These are phyloP conservation scores for Termitomyces eurrhizus DNA, from an alignment of 768 basidiomycete genomes.

Conservation along the genomic window DNA sequence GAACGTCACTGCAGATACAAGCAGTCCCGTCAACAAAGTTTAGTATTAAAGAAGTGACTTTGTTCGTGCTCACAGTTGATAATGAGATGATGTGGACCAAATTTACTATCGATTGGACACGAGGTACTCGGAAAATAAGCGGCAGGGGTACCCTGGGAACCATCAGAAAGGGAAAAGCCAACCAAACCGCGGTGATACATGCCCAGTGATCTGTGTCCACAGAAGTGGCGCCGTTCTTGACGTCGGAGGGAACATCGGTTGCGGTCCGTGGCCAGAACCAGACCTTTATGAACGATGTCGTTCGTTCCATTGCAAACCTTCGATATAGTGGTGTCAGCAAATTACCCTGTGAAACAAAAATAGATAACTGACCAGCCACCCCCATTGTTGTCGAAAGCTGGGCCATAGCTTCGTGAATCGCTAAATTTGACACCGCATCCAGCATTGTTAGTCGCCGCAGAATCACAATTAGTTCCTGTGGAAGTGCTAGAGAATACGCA, in stretches of 20 bases:
- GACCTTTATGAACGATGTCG: constrained; percentile 52
- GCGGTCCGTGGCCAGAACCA: constrained; percentile 66
- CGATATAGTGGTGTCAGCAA: not conserved
- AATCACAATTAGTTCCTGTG: constrained; percentile 44
- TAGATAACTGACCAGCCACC: constrained; percentile 51
- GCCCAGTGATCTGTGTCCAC: constrained; percentile 57
- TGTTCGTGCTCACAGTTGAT: constrained; percentile 43
- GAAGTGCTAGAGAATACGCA: constrained; percentile 26
- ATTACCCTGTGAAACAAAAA: not conserved
- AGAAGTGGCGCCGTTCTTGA: constrained; percentile 32
- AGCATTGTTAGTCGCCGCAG: constrained; percentile 41
- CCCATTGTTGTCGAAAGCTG: constrained; percentile 52
- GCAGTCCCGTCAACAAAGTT: not conserved
- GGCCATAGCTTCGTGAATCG: constrained; percentile 48
- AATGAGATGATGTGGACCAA: constrained; percentile 57
- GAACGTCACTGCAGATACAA: constrained; percentile 43
- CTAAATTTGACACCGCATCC: constrained; percentile 53
- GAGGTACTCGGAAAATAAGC: constrained; percentile 59
- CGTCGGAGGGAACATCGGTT: constrained; percentile 40
- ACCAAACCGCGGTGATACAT: constrained; percentile 7
- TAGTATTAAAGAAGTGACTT: not conserved
- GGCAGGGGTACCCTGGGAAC: constrained; percentile 46
- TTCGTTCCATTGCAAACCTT: constrained; percentile 65
- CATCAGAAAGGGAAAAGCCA: not conserved
- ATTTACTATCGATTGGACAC: constrained; percentile 54